Conservation (phyloP, 306 rosid species). For the Carpinus fangiana region DNA sequence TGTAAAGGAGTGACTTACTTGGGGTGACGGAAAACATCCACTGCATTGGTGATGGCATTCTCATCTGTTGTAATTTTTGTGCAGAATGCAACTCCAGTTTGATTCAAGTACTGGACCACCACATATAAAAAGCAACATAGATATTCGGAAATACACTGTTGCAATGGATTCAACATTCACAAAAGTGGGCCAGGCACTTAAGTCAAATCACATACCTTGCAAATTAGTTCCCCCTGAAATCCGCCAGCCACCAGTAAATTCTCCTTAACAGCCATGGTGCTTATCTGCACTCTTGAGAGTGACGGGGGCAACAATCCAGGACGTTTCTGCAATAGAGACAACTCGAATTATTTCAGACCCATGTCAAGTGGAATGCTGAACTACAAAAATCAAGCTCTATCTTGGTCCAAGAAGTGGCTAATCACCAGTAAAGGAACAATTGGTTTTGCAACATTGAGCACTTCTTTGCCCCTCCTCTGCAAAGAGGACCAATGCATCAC, state of each 20-base stretch:
- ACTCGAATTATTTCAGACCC: conserved; percentile 4
- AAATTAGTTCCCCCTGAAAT: conserved; percentile 90
- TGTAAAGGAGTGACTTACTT: conserved; percentile 41
- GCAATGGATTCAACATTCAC: not conserved
- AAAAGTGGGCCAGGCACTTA: not conserved
- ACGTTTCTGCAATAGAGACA: conserved; percentile 43
- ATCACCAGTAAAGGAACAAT: conserved; percentile 71
- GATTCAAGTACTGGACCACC: conserved; percentile 58
- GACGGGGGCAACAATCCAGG: conserved; percentile 59
- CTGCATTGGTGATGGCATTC: conserved; percentile 87
- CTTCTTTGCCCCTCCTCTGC: conserved; percentile 70
- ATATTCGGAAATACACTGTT: not conserved
- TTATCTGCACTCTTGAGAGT: conserved; percentile 81
- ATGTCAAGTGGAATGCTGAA: not conserved
- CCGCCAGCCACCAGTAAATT: conserved; percentile 87
- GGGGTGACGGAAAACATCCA: conserved; percentile 63
- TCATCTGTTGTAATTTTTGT: conserved; percentile 72
- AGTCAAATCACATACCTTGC: conserved; percentile 59
- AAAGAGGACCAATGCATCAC: conserved; percentile 90
- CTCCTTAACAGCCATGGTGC: conserved; percentile 92
- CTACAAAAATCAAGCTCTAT: not conserved
- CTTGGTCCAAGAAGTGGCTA: conserved; percentile 18
- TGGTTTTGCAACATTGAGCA: conserved; percentile 72
- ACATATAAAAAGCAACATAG: conserved; percentile 18
- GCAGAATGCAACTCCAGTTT: conserved; percentile 80